Conservation (phyloP, 1,139 yeast species). For the Pichia kudriavzevii region DNA sequence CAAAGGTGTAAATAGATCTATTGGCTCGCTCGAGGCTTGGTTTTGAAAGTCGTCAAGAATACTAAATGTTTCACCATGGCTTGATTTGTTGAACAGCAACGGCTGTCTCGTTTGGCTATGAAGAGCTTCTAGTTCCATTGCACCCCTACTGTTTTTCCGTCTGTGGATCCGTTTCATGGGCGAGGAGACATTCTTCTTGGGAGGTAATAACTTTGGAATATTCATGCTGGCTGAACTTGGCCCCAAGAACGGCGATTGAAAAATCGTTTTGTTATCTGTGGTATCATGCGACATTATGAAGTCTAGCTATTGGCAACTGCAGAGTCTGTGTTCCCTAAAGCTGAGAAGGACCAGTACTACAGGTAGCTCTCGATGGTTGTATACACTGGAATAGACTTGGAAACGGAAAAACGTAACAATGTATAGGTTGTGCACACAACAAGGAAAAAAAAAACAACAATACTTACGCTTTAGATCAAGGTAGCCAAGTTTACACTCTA, state of each 20-base stretch:
- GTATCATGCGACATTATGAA: no score
- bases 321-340: no score
- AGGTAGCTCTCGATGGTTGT: no score
- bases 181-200: constrained; percentile 3
- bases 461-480: no score
- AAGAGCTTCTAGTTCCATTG: constrained; percentile 1
- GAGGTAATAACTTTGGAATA: constrained; percentile 7
- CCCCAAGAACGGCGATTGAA: not conserved
- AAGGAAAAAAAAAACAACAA: no score
- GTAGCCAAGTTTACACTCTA: no score
- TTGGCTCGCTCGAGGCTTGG: constrained; percentile 5
- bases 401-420: no score
- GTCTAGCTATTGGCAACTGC: no score
- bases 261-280: not conserved
- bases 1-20: constrained; percentile 8
- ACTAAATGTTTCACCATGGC: constrained; percentile 10
- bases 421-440: no score
- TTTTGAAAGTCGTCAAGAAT: constrained; percentile 25
- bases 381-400: no score
- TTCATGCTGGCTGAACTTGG: not conserved
- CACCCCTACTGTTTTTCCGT: not conserved
- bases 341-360: no score
- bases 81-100: constrained; percentile 1
- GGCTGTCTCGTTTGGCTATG: constrained; percentile 7
- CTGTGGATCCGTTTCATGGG: constrained; percentile 6